phyloP scores from a whole-genome alignment of 768 basidiomycete species.

The Suillus bovinus region DNA sequence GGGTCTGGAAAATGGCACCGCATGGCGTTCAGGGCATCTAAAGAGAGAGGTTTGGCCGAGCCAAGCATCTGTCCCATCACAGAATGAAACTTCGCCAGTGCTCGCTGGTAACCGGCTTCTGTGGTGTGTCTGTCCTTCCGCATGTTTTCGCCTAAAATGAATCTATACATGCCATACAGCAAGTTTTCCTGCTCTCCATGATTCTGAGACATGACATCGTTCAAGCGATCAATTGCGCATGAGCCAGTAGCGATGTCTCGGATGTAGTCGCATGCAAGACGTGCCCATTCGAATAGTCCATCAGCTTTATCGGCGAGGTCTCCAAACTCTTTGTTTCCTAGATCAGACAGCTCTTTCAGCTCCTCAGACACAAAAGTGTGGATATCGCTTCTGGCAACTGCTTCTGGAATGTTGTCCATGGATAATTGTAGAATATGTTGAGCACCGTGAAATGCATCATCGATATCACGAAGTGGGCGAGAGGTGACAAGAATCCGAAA shows the following conservation, averaged over 20 bases:
- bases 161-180: not conserved
- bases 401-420: not conserved
- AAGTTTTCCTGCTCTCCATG: not conserved
- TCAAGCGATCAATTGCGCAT: not conserved
- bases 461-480: slow-evolving; percentile 9
- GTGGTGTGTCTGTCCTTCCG: not conserved
- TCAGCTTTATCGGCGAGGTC: not conserved
- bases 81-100: not conserved
- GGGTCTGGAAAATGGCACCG: slow-evolving; percentile 3
- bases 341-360: not conserved
- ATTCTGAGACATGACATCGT: not conserved
- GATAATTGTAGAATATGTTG: not conserved
- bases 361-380: not conserved
- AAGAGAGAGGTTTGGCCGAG: not conserved
- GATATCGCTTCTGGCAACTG: not conserved
- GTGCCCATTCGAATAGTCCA: slow-evolving; percentile 14
- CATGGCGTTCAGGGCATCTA: not conserved
- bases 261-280: slow-evolving; percentile 9
- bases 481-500: slow-evolving; percentile 15
- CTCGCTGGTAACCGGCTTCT: not conserved
- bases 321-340: not conserved
- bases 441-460: not conserved
- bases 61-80: slow-evolving; percentile 8
- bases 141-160: not conserved
- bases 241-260: not conserved